Percentiles rank a stretch among this genome's conserved stretches.
phyloP scores from a whole-genome alignment of 306 rosid genomes.

The Echinosophora koreensis region DNA sequence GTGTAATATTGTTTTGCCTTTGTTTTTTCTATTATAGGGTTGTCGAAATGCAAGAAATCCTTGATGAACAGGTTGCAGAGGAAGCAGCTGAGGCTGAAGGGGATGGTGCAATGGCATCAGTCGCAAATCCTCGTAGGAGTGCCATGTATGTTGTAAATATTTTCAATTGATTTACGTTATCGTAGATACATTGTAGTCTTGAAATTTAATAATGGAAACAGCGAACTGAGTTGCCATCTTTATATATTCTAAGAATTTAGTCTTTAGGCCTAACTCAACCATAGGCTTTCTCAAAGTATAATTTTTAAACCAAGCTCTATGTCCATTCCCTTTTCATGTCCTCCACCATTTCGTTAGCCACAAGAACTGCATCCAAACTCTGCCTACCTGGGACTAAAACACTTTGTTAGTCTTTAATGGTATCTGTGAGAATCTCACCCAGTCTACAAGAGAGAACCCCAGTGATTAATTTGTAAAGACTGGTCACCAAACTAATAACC shows the following conservation, averaged over 20 bases:
- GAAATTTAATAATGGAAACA: constrained; percentile 35
- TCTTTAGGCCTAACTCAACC: too few relatives aligned
- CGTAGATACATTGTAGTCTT: constrained; percentile 36
- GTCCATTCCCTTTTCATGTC: too few relatives aligned
- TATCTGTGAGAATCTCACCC: too few relatives aligned
- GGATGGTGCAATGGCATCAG: constrained; percentile 74
- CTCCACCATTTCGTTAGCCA: too few relatives aligned
- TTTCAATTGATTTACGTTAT: constrained; percentile 45
- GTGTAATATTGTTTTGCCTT: constrained; percentile 38
- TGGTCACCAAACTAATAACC: too few relatives aligned
- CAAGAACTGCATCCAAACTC: too few relatives aligned
- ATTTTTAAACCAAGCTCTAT: too few relatives aligned
- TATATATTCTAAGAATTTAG: background rate
- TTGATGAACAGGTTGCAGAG: constrained; percentile 96
- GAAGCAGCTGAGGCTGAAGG: constrained; percentile 99
- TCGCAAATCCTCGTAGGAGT: constrained; percentile 77
- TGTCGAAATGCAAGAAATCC: constrained; percentile 98
- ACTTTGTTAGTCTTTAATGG: too few relatives aligned
- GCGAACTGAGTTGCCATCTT: constrained; percentile 28
- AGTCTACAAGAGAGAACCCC: too few relatives aligned
- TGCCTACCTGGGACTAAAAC: too few relatives aligned
- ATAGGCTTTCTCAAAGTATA: too few relatives aligned
- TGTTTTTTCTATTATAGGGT: constrained; percentile 61
- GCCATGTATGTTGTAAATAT: constrained; percentile 58
- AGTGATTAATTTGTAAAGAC: too few relatives aligned